Evolutionary conservation across 257 asterid genomes (phyloP), one percentile per base, ranked within the genome.

Genomic region (Phtheirospermum japonicum): DNA sequence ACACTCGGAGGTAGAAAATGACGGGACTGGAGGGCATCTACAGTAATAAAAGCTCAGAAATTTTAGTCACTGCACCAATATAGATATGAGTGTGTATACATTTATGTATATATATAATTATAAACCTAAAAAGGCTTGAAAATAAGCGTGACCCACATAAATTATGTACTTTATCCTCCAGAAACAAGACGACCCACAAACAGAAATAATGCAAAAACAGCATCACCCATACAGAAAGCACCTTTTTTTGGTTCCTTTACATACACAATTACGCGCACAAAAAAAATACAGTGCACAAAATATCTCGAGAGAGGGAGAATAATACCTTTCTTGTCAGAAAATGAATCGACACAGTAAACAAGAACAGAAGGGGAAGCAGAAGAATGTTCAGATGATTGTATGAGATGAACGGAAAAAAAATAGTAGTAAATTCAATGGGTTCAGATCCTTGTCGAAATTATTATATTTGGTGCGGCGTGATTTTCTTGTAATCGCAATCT

Each of bases 71-170:
- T n/a, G n/a, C n/a, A n/a, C n/a, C n/a, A n/a, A n/a, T n/a, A n/a
- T n/a, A n/a, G n/a, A n/a, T n/a, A n/a, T n/a, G n/a, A n/a, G n/a
- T 17, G 56, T 3, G 56, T 4, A 30, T 17, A 23, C 1, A 23
- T 23, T 1, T 23, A 23, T 23, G 28, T 23, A 23, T 23, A 23
- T 23, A 23, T 23, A 23, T 23, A 23, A 23, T 23, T 23, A 23
- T 23, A 23, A 23, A 23, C 37, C 49, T 42, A 42, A 42, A 39
- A 58, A 57, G 65, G 65, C 52, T 52, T 49, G 49, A 32, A 74
- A 70, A 32, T 54, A 69, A 37, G 66, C 63, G 19, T 40, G 75
- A 36, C 77, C 83, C 73, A 77, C 81, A 59, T 54, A 34, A 74
- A 73, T 45, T 54, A 61, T 50, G 50, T 3, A 42, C 61, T 45